A percentile compares a stretch with the other conserved stretches of the same genome.
phyloP scores from a whole-genome alignment of 148 eudicot genomes.

The Cornus florida region DNA sequence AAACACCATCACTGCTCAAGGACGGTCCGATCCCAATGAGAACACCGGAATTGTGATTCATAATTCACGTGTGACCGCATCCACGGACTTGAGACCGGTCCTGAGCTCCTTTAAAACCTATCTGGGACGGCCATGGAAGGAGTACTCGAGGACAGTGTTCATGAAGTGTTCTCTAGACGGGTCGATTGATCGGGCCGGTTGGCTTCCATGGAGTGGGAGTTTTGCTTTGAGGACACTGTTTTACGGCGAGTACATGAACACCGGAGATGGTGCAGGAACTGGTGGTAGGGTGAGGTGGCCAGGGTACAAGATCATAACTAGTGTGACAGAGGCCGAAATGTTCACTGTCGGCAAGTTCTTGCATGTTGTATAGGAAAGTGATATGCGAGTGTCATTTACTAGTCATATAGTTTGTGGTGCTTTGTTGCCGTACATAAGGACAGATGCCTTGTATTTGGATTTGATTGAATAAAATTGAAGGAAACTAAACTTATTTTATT shows the following conservation, averaged over 20 bases:
- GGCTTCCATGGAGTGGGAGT: conserved; percentile 50
- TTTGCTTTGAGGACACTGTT: conserved; percentile 49
- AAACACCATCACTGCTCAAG: conserved; percentile 32
- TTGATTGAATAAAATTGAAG: too few species aligned
- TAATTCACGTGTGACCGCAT: conserved; percentile 12
- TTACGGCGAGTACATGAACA: conserved; percentile 60
- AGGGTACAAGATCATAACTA: conserved; percentile 44
- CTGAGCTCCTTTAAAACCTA: too few species aligned
- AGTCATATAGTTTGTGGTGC: background rate
- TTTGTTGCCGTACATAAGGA: too few species aligned
- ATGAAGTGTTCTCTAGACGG: conserved; percentile 37
- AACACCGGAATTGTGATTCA: conserved; percentile 27
- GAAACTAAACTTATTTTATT: too few species aligned
- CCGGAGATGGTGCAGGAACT: conserved; percentile 48
- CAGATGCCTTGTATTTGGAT: too few species aligned
- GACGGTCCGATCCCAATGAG: conserved; percentile 15
- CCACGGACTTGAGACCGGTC: too few species aligned
- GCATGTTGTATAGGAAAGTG: background rate
- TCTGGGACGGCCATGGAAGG: too few species aligned
- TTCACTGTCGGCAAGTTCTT: conserved; percentile 51
- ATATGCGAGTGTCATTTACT: too few species aligned
- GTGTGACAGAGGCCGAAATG: conserved; percentile 32
- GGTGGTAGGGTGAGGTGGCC: conserved; percentile 55
- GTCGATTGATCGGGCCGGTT: conserved; percentile 38
- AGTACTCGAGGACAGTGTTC: conserved; percentile 8